These are phyloP conservation scores for Cucumis melo DNA, from an alignment of 306 rosid genomes.

Conservation along the genomic window DNA sequence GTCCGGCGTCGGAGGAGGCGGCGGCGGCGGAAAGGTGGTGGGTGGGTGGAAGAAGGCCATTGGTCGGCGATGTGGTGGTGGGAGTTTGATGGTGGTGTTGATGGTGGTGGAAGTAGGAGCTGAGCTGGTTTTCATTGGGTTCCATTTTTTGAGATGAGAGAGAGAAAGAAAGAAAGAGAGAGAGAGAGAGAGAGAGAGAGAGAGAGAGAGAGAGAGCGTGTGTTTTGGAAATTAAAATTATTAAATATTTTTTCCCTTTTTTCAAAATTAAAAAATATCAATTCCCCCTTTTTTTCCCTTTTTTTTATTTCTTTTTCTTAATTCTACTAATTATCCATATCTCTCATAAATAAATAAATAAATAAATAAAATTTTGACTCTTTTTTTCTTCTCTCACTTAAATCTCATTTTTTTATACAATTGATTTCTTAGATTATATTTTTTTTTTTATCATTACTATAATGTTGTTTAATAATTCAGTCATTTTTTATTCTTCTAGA, in stretches of 20 bases:
- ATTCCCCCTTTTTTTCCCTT: neutral
- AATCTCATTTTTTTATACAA: too few species aligned
- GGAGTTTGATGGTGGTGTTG: slow-evolving; percentile 15
- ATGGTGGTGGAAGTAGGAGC: slow-evolving; percentile 47
- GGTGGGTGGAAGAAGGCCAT: slow-evolving; percentile 38
- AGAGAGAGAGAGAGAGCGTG: slow-evolving; percentile 4
- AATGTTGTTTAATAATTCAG: too few species aligned
- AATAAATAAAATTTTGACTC: neutral
- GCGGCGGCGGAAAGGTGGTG: slow-evolving; percentile 8
- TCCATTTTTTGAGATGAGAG: slow-evolving; percentile 53
- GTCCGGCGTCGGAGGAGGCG: slow-evolving; percentile 21
- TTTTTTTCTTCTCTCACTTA: neutral
- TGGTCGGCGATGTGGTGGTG: slow-evolving; percentile 35
- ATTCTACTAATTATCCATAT: neutral
- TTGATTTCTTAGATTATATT: too few species aligned
- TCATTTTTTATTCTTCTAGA: too few species aligned
- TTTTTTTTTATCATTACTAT: too few species aligned
- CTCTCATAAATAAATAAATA: neutral
- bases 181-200: slow-evolving; percentile 14
- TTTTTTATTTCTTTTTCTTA: neutral
- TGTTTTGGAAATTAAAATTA: slow-evolving; percentile 20
- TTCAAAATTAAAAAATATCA: neutral
- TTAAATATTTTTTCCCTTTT: slow-evolving; percentile 9
- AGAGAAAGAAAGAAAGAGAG: slow-evolving; percentile 18
- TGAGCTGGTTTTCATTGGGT: slow-evolving; percentile 75